A percentile compares a stretch with the other conserved stretches of the same genome.
Conservation (phyloP, 805 yeast genomes). For the Teunomyces stri region DNA sequence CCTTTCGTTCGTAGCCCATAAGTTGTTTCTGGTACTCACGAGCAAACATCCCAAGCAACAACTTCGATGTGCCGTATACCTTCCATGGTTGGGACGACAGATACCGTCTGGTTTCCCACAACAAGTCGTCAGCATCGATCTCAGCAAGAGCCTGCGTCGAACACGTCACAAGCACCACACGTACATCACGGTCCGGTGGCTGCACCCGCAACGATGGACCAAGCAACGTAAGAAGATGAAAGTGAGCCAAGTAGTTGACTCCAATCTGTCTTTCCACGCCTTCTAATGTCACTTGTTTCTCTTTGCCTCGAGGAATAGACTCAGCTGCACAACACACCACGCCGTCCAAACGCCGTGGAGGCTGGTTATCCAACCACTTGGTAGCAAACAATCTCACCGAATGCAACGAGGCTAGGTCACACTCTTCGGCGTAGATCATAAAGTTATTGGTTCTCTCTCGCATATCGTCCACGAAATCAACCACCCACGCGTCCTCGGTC, state of each 20-base stretch:
- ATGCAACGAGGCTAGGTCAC: constrained; percentile 72
- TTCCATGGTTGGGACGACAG: constrained; percentile 66
- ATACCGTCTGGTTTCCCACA: constrained; percentile 60
- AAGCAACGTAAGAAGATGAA: constrained; percentile 72
- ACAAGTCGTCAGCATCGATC: constrained; percentile 59
- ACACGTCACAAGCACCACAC: constrained; percentile 79
- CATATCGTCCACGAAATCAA: constrained; percentile 76
- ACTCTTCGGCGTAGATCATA: constrained; percentile 85
- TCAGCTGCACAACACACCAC: constrained; percentile 87
- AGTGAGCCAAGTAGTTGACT: constrained; percentile 77
- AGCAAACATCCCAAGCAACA: constrained; percentile 73
- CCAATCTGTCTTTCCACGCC: constrained; percentile 88
- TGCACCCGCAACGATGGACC: constrained; percentile 85
- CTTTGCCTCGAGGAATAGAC: constrained; percentile 62
- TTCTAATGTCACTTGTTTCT: constrained; percentile 68
- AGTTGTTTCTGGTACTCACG: constrained; percentile 72
- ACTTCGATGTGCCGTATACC: constrained; percentile 78
- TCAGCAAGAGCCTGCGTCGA: constrained; percentile 71
- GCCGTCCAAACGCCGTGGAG: constrained; percentile 90
- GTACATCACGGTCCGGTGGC: constrained; percentile 92
- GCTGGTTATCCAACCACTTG: constrained; percentile 85
- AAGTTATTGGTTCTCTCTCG: constrained; percentile 67
- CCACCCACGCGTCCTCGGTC: constrained; percentile 65
- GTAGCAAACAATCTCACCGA: constrained; percentile 90
- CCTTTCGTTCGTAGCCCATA: constrained; percentile 59